Base-by-base conservation (phyloP, 2,329 filamentous ascomycete genomes). In the Sporothrix humicola region DNA sequence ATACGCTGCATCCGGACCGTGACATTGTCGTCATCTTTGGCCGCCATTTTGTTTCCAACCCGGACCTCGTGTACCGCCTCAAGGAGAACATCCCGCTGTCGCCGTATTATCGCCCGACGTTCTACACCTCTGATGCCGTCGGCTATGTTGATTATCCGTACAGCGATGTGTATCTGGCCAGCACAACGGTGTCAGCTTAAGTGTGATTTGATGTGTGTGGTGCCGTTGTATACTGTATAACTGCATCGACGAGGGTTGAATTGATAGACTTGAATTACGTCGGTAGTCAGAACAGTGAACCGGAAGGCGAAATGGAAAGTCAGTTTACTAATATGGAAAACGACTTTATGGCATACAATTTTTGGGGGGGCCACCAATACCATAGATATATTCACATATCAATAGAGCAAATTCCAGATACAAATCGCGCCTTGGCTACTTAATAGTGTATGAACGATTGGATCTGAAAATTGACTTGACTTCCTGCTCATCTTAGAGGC, bases 31-130 rank as follows among this genome's bases (percentile, higher is more conserved):
- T 85, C 65, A 81, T 78, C 0, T 83, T 85, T 77, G 84, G 84
- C 3, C 76, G 84, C 37, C 79, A 80, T 8, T 86, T 81, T 72
- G 83, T 83, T n/a, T 77, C 83, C 10, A 86, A 83, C 71, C 84
- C 98, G 73, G 71, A 86, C 72, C 74, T 86, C 74, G 58, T 61
- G 52, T 12, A 26, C n/a, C n/a, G 52, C 3, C n/a, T 56, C 52
- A 56, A 56, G n/a, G 52, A 8, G 12, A 56, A 56, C n/a, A 56
- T 56, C n/a, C 52, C 52, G 20, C n/a, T 56, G 52, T 8, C 52
- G 20, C 52, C 52, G n/a, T 56, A 56, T 6, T 4, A 23, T 2
- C 52, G 52, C 52, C 52, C 20, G 52, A 56, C 52, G 1, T 56
- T 56, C 52, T 56, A 56, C n/a, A 56, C 1, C 7, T 17, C 52